Evolutionary conservation across 441 rosid species (phyloP).

Genomic region (Erodium trifolium): DNA sequence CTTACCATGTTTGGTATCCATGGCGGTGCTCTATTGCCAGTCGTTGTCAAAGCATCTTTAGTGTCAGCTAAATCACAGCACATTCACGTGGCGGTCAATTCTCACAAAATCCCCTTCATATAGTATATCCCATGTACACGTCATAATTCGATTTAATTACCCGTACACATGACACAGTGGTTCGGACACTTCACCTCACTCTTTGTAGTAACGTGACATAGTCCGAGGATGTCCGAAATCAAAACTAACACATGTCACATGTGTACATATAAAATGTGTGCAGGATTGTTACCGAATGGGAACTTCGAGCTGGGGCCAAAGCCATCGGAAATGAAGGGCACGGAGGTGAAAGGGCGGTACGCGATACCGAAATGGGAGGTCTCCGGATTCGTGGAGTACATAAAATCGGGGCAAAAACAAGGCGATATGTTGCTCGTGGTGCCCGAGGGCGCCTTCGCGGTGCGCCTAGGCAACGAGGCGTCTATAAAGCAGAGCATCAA

Average conservation of each 20-base stretch:
- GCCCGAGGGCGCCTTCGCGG: slow-evolving; percentile 49
- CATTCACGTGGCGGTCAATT: no score
- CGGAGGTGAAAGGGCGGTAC: slow-evolving; percentile 53
- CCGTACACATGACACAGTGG: not conserved
- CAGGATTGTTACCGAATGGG: slow-evolving; percentile 59
- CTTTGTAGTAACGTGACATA: no score
- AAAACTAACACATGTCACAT: no score
- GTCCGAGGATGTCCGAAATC: no score
- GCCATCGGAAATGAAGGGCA: slow-evolving; percentile 43
- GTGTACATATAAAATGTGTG: not conserved
- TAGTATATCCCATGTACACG: no score
- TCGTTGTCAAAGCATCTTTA: no score
- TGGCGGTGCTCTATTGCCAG: no score
- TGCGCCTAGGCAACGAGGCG: slow-evolving; percentile 49
- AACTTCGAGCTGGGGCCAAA: slow-evolving; percentile 53
- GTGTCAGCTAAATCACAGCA: no score
- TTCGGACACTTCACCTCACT: no score
- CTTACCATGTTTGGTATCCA: no score
- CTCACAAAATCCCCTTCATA: no score
- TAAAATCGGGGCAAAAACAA: slow-evolving; percentile 50
- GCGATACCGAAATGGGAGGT: slow-evolving; percentile 63
- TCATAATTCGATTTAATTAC: no score
- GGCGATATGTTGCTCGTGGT: slow-evolving; percentile 40
- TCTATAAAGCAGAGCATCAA: slow-evolving; percentile 38
- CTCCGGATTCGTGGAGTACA: slow-evolving; percentile 42